Evolutionary conservation across 2,329 filamentous ascomycete species (phyloP), one percentile per base, ranked within the genome.

Genomic region (Fusarium compactum): DNA sequence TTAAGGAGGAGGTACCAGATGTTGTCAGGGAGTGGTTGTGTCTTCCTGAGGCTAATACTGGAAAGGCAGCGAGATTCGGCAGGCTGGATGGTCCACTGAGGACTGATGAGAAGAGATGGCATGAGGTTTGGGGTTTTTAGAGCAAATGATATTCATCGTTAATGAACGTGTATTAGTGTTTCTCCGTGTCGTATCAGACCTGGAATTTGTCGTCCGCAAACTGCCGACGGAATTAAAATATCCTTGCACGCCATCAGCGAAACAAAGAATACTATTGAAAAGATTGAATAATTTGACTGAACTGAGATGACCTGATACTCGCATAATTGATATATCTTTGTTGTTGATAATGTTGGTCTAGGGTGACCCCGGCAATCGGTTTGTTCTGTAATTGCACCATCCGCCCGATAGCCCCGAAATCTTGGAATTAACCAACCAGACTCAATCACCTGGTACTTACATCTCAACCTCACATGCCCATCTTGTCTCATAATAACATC

Each of bases 1-100:
- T 95, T 65, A 90, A 90, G 67, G 94, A 97, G 74, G 96, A 99
- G 80, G 92, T 98, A 12, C 96, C 96, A 0, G 90, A 91, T 52
- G 91, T 90, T 71, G 87, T 98, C 25, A 83, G 93, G 48, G 90
- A 97, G 77, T 98, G 92, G 91, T 85, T 98, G 53, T 95, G 93
- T 78, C 83, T 98, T 30, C 94, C 95, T 2, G 92, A 95, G 79
- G 86, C 91, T 6, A 92, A 91, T 56, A 88, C 88, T 3, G 87
- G 87, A 2, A 74, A 77, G 34, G 80, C 85, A 18, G 89, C 91
- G 12, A 84, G 91, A 57, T 90, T 91, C 74, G 92, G 92, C 3
- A 83, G 83, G 38, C 82, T 93, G 24, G 82, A 87, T 50, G 89
- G 89, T 2, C 89, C 90, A 7, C 77, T 93, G 72, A 84, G 88